Base-by-base conservation (phyloP, 2,329 filamentous ascomycete genomes). In the Cladosporium sp. region DNA sequence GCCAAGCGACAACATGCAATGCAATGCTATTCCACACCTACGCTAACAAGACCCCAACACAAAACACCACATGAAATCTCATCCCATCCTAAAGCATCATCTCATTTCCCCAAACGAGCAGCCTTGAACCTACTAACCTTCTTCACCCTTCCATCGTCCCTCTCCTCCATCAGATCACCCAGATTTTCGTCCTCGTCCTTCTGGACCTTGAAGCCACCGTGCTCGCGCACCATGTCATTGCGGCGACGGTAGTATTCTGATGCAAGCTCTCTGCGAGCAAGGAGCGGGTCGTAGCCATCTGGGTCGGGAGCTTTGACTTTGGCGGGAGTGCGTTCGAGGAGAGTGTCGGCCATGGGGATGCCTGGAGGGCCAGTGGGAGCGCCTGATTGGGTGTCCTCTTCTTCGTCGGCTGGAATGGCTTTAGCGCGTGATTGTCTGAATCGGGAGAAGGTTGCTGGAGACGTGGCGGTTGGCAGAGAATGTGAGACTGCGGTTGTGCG, bases 181-280 rank as follows among this genome's bases (percentile, higher is more conserved):
- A 83, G 79, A 59, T 90, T 85, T 59, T 91, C 83, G 58, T 85
- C 82, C 9, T 74, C 70, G 64, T 88, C 67, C 3, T 56, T 55
- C 28, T 84, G 82, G 2, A 70, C 65, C 65, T 88, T 75, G 71
- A 96, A 96, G 3, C 91, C 91, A 52, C 91, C 91, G 65, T 94
- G 85, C 65, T 86, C 83, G 64, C 91, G 85, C 55, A 97, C 91
- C 73, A 95, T 86, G 66, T 83, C 84, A 70, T 92, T 96, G 19
- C 93, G 87, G 71, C 90, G 80, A 44, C 84, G 85, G 71, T 96
- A 88, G 72, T 96, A 96, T 68, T 95, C 89, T 36, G 84, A 83
- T 7, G 89, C 87, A 13, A 96, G 85, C 71, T 96, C 88, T 61
- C 89, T 85, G 54, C 88, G 82, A 51, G 93, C 78, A 28, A 92